Base-by-base conservation (phyloP, 2,329 filamentous ascomycete genomes). In the Diplocarpon rosae region DNA sequence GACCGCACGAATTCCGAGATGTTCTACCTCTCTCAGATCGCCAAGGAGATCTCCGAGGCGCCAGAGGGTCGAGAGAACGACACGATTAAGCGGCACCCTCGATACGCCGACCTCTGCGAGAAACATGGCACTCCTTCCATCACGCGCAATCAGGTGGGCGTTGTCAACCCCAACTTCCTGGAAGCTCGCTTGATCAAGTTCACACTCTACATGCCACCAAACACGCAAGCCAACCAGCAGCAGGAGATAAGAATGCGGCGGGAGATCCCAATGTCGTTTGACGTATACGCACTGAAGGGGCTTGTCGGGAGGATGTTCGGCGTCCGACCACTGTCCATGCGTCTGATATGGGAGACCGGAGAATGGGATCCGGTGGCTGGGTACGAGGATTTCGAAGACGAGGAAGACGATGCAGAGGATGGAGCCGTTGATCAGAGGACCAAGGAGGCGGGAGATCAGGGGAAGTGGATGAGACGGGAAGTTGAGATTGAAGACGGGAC, bases 1-100 rank as follows among this genome's bases (percentile, higher is more conserved):
- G 89, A 96, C 61, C 78, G 90, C 14, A 72, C 78, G 43, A 92
- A 96, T 58, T 88, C 88, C 4, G 92, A 96, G 56, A 81, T 90
- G 58, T 98, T 94, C 62, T 98, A 98, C 62, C 76, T 96, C 10
- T 85, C 82, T 0, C 76, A 84, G 43, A 92, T 95, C 46, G 84
- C 76, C 10, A 80, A 79, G 50, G 85, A 92, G 59, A 69, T 95
- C 32, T 73, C 78, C 1, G 66, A 71, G 3, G 73, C 77, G 0
- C 67, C 76, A 0, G 70, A 76, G 45, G 63, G 62, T 2, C 63
- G 68, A 2, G 73, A 80, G 52, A 64, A 63, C 1, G 65, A 66
- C 1, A 72, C 94, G 0, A 61, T 84, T 2, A 64, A 61, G 0
- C 64, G 67, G 3, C 88, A 96, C 62, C 80, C 78, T 7, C 73